These are phyloP conservation scores for Nannizziopsis barbatae DNA, from an alignment of 2,329 filamentous ascomycete species.

Conservation along the genomic window DNA sequence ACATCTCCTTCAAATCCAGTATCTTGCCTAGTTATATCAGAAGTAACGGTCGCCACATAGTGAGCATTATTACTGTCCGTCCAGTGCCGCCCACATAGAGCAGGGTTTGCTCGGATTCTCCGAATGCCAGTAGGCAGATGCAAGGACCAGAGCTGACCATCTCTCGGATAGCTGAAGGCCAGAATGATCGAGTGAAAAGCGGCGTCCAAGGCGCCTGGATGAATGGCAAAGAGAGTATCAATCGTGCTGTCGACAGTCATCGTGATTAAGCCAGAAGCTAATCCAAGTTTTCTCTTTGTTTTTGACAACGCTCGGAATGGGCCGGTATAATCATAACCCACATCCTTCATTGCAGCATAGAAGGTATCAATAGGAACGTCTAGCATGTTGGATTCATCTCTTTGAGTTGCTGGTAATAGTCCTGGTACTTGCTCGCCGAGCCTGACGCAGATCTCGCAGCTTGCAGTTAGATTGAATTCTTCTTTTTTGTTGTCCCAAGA, in stretches of 20 bases:
- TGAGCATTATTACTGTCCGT: no score
- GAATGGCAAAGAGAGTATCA: slow-evolving; percentile 5
- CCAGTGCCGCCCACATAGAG: no score
- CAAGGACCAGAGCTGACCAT: slow-evolving; percentile 12
- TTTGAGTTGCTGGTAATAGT: no score
- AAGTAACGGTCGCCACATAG: no score
- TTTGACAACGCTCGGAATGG: neutral
- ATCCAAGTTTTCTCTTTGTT: slow-evolving; percentile 13
- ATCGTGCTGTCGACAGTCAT: neutral
- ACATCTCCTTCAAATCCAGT: neutral
- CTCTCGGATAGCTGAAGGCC: slow-evolving; percentile 13
- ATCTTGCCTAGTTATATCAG: no score
- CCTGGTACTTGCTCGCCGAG: no score
- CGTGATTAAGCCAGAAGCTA: slow-evolving; percentile 15
- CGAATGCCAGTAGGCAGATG: slow-evolving; percentile 10
- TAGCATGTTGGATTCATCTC: no score
- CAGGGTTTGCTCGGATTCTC: no score
- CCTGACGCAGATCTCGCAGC: neutral
- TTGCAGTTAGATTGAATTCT: slow-evolving; percentile 6
- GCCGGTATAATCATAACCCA: no score
- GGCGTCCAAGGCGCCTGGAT: slow-evolving; percentile 16
- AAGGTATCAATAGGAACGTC: no score
- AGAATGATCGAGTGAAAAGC: slow-evolving; percentile 14
- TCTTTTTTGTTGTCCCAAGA: neutral
- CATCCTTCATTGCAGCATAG: no score